These are phyloP conservation scores for Epichloe coenophiala DNA, from an alignment of 2,329 filamentous ascomycete genomes.

Conservation along the genomic window DNA sequence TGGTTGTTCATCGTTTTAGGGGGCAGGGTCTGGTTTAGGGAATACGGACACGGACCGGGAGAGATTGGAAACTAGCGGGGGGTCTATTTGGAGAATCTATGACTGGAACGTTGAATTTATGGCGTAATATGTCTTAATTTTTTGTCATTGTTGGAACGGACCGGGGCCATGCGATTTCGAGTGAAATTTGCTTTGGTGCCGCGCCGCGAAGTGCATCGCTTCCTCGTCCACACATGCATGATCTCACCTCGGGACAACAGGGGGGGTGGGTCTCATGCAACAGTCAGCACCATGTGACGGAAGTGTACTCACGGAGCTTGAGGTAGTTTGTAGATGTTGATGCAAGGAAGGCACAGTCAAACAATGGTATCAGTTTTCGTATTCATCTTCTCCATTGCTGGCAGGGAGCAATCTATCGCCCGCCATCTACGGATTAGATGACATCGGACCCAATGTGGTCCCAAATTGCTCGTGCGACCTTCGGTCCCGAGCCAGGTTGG, in stretches of 20 bases:
- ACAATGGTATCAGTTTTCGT: too few species aligned
- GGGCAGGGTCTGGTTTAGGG: neutral
- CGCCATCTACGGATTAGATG: neutral
- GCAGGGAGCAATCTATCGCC: neutral
- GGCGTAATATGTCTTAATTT: slow-evolving; percentile 3
- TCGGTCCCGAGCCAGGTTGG: neutral
- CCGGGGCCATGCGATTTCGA: neutral
- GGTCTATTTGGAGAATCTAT: neutral
- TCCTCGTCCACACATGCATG: neutral
- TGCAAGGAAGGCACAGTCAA: neutral
- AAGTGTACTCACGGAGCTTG: neutral
- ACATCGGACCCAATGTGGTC: neutral
- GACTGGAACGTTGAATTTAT: slow-evolving; percentile 1
- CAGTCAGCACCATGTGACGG: neutral
- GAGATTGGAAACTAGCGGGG: neutral
- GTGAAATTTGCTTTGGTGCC: neutral
- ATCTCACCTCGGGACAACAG: neutral
- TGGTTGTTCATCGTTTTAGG: neutral
- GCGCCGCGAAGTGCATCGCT: neutral
- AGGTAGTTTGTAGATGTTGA: neutral
- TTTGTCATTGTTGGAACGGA: neutral
- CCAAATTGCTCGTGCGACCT: neutral
- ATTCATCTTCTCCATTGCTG: neutral
- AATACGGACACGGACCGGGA: neutral
- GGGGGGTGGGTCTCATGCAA: neutral